Base-by-base conservation (phyloP, 2,329 filamentous ascomycete genomes). In the Fonsecaea erecta region DNA sequence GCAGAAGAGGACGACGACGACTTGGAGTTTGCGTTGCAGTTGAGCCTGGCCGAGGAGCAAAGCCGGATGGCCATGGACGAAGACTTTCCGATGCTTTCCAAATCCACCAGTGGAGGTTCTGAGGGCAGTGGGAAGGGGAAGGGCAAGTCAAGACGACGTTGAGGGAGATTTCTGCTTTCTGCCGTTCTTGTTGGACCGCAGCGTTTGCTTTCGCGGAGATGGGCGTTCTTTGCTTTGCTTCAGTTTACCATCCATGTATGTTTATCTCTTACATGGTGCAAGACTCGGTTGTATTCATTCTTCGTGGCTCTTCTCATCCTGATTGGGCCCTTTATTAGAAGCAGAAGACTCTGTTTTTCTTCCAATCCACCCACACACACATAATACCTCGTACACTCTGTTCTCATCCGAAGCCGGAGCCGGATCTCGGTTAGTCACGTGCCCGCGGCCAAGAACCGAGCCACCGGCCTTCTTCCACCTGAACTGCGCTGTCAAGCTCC, bases 1-100 rank as follows among this genome's bases (percentile, higher is more conserved):
- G 24, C 61, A 7, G 43, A 81, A 73, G 70, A 77, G 43, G 84
- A 86, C 71, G 76, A 84, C 67, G 81, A 82, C 52, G 86, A 89
- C 74, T 72, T 89, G 34, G 85, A 88, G 65, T 85, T 86, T 73
- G 86, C 86, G 0, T 76, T 88, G 67, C 85, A 86, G 73, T 73
- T 89, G 28, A 89, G 87, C 73, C 77, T 88, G 56, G 86, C 82
- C 0, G 86, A 88, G 71, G 82, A 86, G 70, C 78, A 84, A 72
- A 84, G 83, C 72, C 76, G 79, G 52, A 75, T 75, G 56, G 77
- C 56, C 7, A 66, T 65, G 28, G 68, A 69, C 24, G 68, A 71
- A 35, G 71, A 73, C 21, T 75, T 75, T 63, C 77, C 77, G 12
- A 68, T 70, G 8, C 63, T 79, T 52, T 56, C 46, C 14, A 37